Conservation (phyloP, 2,329 filamentous ascomycete genomes). For the Tolypocladium paradoxum region DNA sequence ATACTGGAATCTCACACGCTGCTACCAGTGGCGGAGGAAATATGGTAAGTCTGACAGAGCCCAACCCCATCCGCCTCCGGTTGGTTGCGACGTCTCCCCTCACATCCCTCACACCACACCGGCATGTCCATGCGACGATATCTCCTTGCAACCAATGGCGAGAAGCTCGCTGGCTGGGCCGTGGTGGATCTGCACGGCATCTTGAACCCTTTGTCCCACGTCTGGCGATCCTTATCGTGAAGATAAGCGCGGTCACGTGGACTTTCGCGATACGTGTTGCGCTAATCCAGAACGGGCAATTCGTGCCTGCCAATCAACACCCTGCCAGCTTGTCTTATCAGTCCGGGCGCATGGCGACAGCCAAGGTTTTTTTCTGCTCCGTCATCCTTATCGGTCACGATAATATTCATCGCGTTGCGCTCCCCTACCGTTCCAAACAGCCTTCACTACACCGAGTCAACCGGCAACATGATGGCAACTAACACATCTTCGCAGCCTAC, state of each 20-base stretch:
- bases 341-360: constrained; percentile 14
- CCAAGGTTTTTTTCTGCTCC: constrained; percentile 24
- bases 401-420: constrained; percentile 19
- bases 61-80: not conserved
- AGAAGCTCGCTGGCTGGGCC: not conserved
- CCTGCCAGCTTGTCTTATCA: constrained; percentile 26
- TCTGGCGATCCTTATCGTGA: constrained; percentile 1
- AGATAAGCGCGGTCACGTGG: constrained; percentile 18
- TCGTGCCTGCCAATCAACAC: constrained; percentile 4
- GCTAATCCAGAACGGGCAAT: constrained; percentile 11
- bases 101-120: not conserved
- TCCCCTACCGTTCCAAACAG: constrained; percentile 12
- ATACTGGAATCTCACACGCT: constrained; percentile 24
- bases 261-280: constrained; percentile 10
- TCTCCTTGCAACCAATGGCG: not conserved
- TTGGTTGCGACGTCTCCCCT: not conserved
- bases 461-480: constrained; percentile 38
- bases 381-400: constrained; percentile 27
- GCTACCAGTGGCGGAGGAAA: constrained; percentile 28
- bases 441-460: constrained; percentile 17
- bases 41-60: constrained; percentile 22
- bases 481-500: constrained; percentile 71
- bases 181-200: not conserved
- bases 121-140: not conserved
- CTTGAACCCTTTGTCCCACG: not conserved